Evolutionary conservation across 805 yeast species (phyloP), one percentile per base, ranked within the genome.

Genomic region (Kazachstania kunashirensis): DNA sequence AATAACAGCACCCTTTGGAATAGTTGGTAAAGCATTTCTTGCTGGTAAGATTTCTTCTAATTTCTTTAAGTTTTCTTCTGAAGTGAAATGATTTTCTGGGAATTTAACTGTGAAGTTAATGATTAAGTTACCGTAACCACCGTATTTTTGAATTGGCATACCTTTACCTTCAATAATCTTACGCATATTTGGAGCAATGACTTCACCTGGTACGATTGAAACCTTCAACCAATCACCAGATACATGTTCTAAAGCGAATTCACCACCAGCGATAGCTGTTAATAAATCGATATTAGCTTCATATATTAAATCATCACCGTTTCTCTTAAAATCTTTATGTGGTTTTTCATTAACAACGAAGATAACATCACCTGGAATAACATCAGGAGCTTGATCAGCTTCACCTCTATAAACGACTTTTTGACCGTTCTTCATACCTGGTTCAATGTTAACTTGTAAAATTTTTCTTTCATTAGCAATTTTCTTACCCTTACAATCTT

Each of bases 191-290:
- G 97, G 96, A 23, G 86, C 53, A 45, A 92, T 81, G 43, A 89
- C 86, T 66, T 89, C 96, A 60, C 97, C 97, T 38, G 96, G 92
- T 35, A 81, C 66, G 44, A 88, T 76, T 26, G 73, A 68, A 41
- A 86, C 75, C 70, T 86, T 84, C 55, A 89, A 67, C 73, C 77
- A 85, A 52, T 86, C 96, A 47, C 95, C 96, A 49, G 85, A 83
- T 40, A 92, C 77, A 57, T 89, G 96, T 68, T 86, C 73, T 59
- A 92, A 68, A 25, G 82, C 79, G 59, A 92, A 71, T 43, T 79
- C 79, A 53, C 99, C 99, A 59, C 99, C 99, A 32, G 96, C 94
- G 51, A 92, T 73, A 21, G 99, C 95, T 18, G 97, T 86, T 57
- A 89, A 70, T 49, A 92, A 71, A 62, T 92, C 97, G 53, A 92